Percentiles rank a stretch among this genome's conserved stretches.
These are phyloP conservation scores for Morella rubra DNA, from an alignment of 306 rosid genomes.

Conservation along the genomic window DNA sequence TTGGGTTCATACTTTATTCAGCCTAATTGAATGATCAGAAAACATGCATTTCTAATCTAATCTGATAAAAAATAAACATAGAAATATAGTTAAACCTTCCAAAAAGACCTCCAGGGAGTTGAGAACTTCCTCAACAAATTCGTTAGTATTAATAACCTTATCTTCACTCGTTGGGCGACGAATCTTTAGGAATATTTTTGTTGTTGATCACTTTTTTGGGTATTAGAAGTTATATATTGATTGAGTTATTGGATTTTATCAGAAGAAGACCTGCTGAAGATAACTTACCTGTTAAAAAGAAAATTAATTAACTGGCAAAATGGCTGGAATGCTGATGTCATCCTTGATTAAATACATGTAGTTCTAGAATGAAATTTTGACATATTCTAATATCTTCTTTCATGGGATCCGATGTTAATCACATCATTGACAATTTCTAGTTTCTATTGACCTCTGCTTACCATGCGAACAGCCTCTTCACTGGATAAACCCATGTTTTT, in stretches of 20 bases:
- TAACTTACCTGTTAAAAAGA: too few species aligned
- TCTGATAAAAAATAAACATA: background rate
- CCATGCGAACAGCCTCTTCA: background rate
- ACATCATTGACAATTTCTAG: background rate
- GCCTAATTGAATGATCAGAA: background rate
- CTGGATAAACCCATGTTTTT: background rate
- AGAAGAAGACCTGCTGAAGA: background rate
- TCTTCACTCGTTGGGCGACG: background rate
- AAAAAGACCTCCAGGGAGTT: background rate
- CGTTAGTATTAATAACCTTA: background rate
- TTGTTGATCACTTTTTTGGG: background rate
- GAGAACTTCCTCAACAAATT: background rate
- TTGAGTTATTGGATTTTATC: too few species aligned
- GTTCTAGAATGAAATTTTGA: background rate
- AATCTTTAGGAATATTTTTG: background rate
- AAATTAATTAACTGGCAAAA: too few species aligned
- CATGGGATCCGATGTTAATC: background rate
- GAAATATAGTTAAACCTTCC: background rate
- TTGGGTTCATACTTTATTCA: background rate
- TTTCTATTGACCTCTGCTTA: background rate
- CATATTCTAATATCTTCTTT: background rate
- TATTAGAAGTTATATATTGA: too few species aligned
- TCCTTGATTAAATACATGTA: background rate
- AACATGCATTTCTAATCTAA: background rate
- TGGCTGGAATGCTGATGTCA: too few species aligned